Evolutionary conservation across 306 rosid species (phyloP).

Genomic region (Cyamopsis tetragonoloba): DNA sequence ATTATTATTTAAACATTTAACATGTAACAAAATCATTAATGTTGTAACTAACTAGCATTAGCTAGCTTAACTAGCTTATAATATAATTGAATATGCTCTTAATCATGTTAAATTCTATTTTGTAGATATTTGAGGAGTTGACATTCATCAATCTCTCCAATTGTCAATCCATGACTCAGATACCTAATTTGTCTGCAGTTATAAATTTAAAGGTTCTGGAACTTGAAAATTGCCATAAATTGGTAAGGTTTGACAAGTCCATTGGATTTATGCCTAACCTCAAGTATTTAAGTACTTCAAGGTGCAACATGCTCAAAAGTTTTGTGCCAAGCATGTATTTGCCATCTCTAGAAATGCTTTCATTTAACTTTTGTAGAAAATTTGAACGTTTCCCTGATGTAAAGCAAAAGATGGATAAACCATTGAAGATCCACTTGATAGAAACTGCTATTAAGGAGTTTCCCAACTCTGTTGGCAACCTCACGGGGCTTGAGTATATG

Average conservation of each 20-base stretch:
- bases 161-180: neutral
- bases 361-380: neutral
- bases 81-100: neutral
- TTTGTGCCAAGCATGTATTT: neutral
- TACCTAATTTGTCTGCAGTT: constrained; percentile 14
- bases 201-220: neutral
- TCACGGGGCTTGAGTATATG: neutral
- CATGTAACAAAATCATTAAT: neutral
- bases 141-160: constrained; percentile 14
- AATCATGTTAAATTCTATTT: neutral
- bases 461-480: constrained; percentile 16
- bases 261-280: constrained; percentile 18
- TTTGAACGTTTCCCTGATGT: constrained; percentile 13
- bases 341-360: constrained; percentile 19
- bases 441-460: constrained; percentile 14
- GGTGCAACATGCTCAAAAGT: neutral
- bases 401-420: neutral
- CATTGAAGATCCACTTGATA: neutral
- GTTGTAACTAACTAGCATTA: neutral
- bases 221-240: neutral
- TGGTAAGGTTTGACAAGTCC: neutral
- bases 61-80: too few relatives aligned
- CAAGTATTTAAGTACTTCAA: neutral
- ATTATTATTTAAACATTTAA: too few relatives aligned
- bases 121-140: constrained; percentile 9